Evolutionary conservation across 2,329 filamentous ascomycete species (phyloP), one percentile per base, ranked within the genome.

Genomic region (Penicillium sumatraense): DNA sequence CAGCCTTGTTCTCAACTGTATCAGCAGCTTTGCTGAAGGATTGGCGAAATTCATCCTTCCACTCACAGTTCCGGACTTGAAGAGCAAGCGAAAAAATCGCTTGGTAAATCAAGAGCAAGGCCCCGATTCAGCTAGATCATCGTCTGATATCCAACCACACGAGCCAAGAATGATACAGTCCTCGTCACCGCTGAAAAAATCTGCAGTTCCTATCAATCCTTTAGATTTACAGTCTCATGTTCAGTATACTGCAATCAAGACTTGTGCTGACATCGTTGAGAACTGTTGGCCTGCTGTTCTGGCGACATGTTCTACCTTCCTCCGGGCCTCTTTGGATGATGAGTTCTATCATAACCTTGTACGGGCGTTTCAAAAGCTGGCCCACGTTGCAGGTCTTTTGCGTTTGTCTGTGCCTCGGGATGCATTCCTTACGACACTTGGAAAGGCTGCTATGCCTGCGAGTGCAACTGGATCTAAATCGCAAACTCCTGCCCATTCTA

Each of bases 261-360:
- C 86, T 2, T 93, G 91, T 65, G 91, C 91, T 11, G 83, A 83
- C 9, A 89, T 99, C 51, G 89, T 99, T 21, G 91, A 96, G 3
- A 84, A 90, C 62, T 98, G 93, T 72, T 99, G 95, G 95, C 95
- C 95, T 44, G 95, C 95, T 11, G 88, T 98, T 35, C 83, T 99
- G 46, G 93, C 95, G 1, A 95, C 92, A 2, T 97, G 92, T 66
- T 99, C 95, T 0, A 97, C 93, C 0, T 99, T 98, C 69, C 78
- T 99, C 16, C 96, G 96, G 69, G 91, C 95, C 26, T 87, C 93
- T 0, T 79, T 99, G 3, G 95, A 99, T 70, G 89, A 91, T 1
- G 92, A 97, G 50, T 97, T 95, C 65, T 99, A 98, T 66, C 93
- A 97, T 63, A 86, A 89, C 9, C 80, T 99, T 1, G 93, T 99